These are phyloP conservation scores for Trichoderma hamatum DNA, from an alignment of 2,329 filamentous ascomycete species.

Conservation along the genomic window DNA sequence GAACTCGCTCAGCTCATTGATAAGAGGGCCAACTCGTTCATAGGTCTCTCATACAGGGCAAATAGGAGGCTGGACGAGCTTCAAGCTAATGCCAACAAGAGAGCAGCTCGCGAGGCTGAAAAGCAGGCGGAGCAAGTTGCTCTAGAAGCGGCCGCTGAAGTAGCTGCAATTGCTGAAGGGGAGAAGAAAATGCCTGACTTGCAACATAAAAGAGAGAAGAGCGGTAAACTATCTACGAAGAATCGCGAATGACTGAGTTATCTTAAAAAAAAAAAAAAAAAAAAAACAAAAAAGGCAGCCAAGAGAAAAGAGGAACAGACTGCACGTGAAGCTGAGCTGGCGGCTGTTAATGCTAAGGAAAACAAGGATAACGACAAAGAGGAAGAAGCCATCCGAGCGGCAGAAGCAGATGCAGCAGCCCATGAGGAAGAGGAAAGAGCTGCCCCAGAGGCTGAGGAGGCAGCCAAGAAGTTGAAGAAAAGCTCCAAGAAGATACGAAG, in stretches of 20 bases:
- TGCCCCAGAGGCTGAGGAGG: slow-evolving; percentile 33
- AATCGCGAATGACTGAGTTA: slow-evolving; percentile 8
- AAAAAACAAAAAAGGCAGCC: background rate
- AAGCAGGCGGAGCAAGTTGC: slow-evolving; percentile 31
- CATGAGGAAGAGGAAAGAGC: slow-evolving; percentile 30
- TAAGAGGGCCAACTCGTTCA: slow-evolving; percentile 49
- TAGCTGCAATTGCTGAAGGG: slow-evolving; percentile 16
- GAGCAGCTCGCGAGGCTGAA: slow-evolving; percentile 35
- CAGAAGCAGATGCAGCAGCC: slow-evolving; percentile 29
- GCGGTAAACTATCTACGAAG: slow-evolving; percentile 16
- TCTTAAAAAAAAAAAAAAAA: too few species aligned
- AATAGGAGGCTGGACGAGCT: slow-evolving; percentile 6
- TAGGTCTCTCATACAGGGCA: slow-evolving; percentile 28
- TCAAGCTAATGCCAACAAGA: slow-evolving; percentile 15
- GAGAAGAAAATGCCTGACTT: slow-evolving; percentile 12
- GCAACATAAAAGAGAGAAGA: slow-evolving; percentile 15
- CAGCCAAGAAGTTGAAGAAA: slow-evolving; percentile 48
- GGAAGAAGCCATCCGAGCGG: slow-evolving; percentile 30
- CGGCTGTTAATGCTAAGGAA: slow-evolving; percentile 12
- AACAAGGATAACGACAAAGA: slow-evolving; percentile 10
- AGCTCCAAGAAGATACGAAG: slow-evolving; percentile 41
- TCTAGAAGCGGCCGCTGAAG: slow-evolving; percentile 1
- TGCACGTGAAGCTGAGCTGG: slow-evolving; percentile 24
- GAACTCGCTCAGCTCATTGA: slow-evolving; percentile 48
- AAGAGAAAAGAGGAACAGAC: slow-evolving; percentile 27